These are phyloP conservation scores for Nicotiana otophora DNA, from an alignment of 257 asterid species.

Conservation along the genomic window DNA sequence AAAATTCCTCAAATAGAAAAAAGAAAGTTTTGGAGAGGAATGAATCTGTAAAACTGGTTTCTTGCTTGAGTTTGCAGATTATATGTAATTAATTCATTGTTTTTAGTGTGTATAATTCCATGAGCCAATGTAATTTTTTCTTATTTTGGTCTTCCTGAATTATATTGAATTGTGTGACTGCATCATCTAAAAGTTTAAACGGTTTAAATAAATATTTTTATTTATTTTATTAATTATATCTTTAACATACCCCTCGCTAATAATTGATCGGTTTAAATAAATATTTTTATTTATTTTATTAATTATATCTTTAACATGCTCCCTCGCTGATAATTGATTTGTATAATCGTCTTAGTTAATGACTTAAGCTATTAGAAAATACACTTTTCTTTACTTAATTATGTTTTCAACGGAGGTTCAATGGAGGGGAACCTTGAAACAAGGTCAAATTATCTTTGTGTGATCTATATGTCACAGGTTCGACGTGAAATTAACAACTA, in stretches of 20 bases:
- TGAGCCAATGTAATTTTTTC: background rate
- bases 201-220: too few species aligned
- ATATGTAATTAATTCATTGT: conserved; percentile 7
- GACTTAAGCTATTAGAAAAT: background rate
- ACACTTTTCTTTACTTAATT: background rate
- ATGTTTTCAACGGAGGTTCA: background rate
- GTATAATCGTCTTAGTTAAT: background rate
- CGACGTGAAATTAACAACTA: too few species aligned
- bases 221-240: too few species aligned
- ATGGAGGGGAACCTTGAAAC: too few species aligned
- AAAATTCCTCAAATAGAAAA: background rate
- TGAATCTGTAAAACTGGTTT: background rate
- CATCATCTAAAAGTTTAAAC: background rate
- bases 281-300: too few species aligned
- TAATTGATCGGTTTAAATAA: background rate
- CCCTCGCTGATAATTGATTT: background rate
- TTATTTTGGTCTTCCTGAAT: background rate
- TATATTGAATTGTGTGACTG: background rate
- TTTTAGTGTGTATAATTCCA: background rate
- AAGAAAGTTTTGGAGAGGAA: background rate
- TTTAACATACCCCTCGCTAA: background rate
- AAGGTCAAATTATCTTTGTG: too few species aligned
- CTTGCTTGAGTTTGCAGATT: conserved; percentile 1
- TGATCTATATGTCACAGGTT: too few species aligned
- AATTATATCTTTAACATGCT: background rate